These are phyloP conservation scores for Yarrowia yakushimensis DNA, from an alignment of 805 yeast species.

Conservation along the genomic window DNA sequence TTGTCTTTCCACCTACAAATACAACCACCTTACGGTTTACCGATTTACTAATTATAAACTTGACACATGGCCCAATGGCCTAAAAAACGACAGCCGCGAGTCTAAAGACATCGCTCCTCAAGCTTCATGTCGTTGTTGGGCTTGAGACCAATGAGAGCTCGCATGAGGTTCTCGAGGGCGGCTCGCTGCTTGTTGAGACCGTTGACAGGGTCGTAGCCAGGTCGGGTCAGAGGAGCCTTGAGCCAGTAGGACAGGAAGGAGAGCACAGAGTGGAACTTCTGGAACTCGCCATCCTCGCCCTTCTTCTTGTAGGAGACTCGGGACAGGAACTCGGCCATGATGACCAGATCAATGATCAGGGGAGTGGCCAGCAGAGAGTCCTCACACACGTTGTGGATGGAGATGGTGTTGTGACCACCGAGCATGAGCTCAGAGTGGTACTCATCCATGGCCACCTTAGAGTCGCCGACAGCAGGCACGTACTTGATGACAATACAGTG, in stretches of 20 bases:
- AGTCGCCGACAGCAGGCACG: slow-evolving; percentile 90
- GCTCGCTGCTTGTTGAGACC: slow-evolving; percentile 93
- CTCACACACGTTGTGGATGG: slow-evolving; percentile 94
- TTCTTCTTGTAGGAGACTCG: slow-evolving; percentile 74
- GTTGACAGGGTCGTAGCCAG: slow-evolving; percentile 84
- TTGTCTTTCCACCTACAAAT: too few species aligned
- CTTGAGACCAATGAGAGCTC: slow-evolving; percentile 86
- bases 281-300: slow-evolving; percentile 47
- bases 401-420: slow-evolving; percentile 94
- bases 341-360: slow-evolving; percentile 83
- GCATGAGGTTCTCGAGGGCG: slow-evolving; percentile 85
- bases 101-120: slow-evolving; percentile 68
- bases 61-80: neutral
- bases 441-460: slow-evolving; percentile 98
- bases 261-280: slow-evolving; percentile 76
- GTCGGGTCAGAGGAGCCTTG: slow-evolving; percentile 91
- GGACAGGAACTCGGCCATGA: slow-evolving; percentile 84
- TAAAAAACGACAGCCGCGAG: neutral
- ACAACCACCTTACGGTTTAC: neutral
- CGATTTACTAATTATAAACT: slow-evolving; percentile 9
- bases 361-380: slow-evolving; percentile 95
- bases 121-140: slow-evolving; percentile 88
- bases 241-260: slow-evolving; percentile 91
- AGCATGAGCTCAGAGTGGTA: slow-evolving; percentile 95
- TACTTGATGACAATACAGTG: slow-evolving; percentile 95